Evolutionary conservation across 768 basidiomycete genomes (phyloP), one percentile per base, ranked within the genome.

Genomic region (Amanita exitialis): DNA sequence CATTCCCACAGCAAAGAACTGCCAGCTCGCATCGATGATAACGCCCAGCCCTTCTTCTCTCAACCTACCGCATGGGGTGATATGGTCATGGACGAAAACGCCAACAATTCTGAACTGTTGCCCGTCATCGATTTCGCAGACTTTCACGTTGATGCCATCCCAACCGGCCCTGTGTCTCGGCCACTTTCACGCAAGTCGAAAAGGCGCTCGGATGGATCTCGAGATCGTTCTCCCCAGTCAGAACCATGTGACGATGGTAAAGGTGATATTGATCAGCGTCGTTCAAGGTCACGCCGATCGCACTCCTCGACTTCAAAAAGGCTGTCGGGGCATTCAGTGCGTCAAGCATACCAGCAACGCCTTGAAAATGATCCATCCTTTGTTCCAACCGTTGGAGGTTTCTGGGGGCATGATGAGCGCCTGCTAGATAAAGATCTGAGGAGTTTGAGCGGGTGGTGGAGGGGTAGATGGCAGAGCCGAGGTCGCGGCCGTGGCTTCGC

Each of bases 351-450:
- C 66, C 83, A 90, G 55, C 78, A 88, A 56, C 81, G 84, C 27
- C 72, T 95, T 21, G 83, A 90, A 52, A 72, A 67, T 9, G 93
- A 96, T 62, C 92, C 93, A 1, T 88, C 90, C 2, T 92, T 83
- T 63, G 86, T 90, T 25, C 93, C 93, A 20, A 86, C 82, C 21
- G 86, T 94, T 20, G 93, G 93, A 49, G 85, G 84, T 55, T 96
- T 96, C 62, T 96, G 90, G 91, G 83, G 88, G 4, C 93, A 96
- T 62, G 93, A 96, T 64, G 92, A 95, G 63, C 83, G 93, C 43
- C 69, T 92, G 49, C 70, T 90, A 62, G 85, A 89, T 65, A 88
- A 88, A 64, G 82, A 88, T 54, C 66, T 90, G 37, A 79, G 90
- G 37, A 85, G 83, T 61, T 66, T 93, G 41, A 90, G 87, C 67